A percentile compares a stretch with the other conserved stretches of the same genome.
phyloP scores from a whole-genome alignment of 805 yeast genomes.

The Geotrichum ghanense region DNA sequence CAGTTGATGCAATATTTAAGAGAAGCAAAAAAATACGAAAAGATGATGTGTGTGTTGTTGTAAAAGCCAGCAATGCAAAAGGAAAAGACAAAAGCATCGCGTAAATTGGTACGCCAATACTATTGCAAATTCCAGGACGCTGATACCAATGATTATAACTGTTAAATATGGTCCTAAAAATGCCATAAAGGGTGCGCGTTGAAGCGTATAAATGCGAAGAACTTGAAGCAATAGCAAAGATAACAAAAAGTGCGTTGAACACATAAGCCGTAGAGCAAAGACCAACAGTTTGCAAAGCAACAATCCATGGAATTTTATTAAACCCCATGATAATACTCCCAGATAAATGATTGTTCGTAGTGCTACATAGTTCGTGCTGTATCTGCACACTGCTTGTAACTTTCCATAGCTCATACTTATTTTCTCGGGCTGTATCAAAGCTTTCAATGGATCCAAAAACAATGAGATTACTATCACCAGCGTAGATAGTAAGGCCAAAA shows the following conservation, averaged over 20 bases:
- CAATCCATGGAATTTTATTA: slow-evolving; percentile 32
- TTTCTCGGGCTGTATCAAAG: neutral
- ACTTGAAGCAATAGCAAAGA: slow-evolving; percentile 47
- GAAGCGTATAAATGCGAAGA: slow-evolving; percentile 49
- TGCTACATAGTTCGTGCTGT: neutral
- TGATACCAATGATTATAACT: slow-evolving; percentile 14
- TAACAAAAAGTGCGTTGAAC: slow-evolving; percentile 40
- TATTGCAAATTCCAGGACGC: slow-evolving; percentile 43
- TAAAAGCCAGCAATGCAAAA: slow-evolving; percentile 49
- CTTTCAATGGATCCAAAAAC: slow-evolving; percentile 13
- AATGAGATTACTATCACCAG: slow-evolving; percentile 51
- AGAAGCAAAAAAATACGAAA: slow-evolving; percentile 55
- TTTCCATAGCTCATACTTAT: slow-evolving; percentile 7
- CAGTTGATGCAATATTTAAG: slow-evolving; percentile 56
- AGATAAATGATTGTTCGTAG: neutral
- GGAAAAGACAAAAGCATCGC: slow-evolving; percentile 54
- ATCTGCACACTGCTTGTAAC: neutral
- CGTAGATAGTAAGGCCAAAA: slow-evolving; percentile 59
- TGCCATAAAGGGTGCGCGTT: slow-evolving; percentile 47
- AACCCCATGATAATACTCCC: slow-evolving; percentile 2
- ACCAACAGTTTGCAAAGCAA: slow-evolving; percentile 43
- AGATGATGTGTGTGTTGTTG: slow-evolving; percentile 47
- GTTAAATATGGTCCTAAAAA: slow-evolving; percentile 50
- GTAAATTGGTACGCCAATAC: slow-evolving; percentile 59
- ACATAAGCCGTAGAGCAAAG: slow-evolving; percentile 39